phyloP scores from a whole-genome alignment of 441 rosid genomes.

The Adansonia gregorii region DNA sequence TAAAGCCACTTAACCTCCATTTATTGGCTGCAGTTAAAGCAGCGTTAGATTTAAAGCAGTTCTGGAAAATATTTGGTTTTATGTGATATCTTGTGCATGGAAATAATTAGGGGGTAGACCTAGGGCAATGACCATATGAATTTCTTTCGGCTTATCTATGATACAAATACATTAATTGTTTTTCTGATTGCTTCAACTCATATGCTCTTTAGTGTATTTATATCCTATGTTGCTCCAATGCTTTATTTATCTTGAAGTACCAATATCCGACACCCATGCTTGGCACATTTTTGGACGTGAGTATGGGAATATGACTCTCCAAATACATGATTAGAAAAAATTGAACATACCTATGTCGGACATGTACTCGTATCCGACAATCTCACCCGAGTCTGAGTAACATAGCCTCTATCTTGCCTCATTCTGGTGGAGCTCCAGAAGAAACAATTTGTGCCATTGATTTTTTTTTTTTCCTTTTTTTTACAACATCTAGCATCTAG shows the following conservation, averaged over 20 bases:
- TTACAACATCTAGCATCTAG: not conserved
- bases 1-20: not conserved
- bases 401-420: not conserved
- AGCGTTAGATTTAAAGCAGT: not conserved
- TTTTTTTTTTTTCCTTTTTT: not conserved
- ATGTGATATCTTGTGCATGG: not conserved
- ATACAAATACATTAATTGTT: not conserved
- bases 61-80: not conserved
- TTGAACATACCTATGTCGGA: too few relatives aligned
- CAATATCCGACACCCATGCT: too few relatives aligned
- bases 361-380: too few relatives aligned
- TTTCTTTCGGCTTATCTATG: not conserved
- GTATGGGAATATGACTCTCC: too few relatives aligned
- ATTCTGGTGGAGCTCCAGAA: constrained; percentile 1
- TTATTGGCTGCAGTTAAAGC: not conserved
- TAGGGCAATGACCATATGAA: not conserved
- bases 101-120: not conserved
- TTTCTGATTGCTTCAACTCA: not conserved
- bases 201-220: not conserved
- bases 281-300: too few relatives aligned
- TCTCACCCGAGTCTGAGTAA: too few relatives aligned
- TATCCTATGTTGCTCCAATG: too few relatives aligned
- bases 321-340: too few relatives aligned
- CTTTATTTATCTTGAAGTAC: too few relatives aligned
- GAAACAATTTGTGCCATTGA: not conserved